phyloP scores from a whole-genome alignment of 2,329 filamentous ascomycete genomes.

The Arthrobotrys megalospora region DNA sequence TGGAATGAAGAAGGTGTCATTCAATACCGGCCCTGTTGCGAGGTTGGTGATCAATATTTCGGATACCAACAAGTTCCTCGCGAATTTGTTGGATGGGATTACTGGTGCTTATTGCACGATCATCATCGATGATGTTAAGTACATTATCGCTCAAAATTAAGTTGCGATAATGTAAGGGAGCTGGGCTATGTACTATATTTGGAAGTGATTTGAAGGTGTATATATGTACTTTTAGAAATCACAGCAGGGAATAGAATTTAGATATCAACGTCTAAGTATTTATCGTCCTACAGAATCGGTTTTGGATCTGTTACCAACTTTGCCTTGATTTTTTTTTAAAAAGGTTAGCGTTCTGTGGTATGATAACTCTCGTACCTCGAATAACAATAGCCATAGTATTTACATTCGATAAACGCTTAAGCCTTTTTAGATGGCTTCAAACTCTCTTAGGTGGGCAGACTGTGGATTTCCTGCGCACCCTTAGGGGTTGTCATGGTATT shows the following conservation, averaged over 20 bases:
- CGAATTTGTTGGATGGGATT: neutral
- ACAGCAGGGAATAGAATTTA: neutral
- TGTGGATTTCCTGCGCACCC: too few species aligned
- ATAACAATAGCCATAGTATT: too few species aligned
- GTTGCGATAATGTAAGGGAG: neutral
- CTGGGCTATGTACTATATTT: conserved; percentile 4
- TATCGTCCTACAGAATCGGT: too few species aligned
- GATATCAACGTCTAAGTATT: too few species aligned
- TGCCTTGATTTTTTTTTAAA: too few species aligned
- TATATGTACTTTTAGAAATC: conserved; percentile 3
- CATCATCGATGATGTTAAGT: conserved; percentile 40
- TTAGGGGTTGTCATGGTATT: too few species aligned
- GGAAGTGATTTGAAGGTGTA: neutral
- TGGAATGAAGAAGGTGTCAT: conserved; percentile 25
- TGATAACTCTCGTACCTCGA: too few species aligned
- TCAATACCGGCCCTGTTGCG: neutral
- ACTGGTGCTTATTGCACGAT: neutral
- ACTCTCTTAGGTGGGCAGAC: too few species aligned
- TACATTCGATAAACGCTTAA: too few species aligned
- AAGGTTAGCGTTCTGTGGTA: too few species aligned
- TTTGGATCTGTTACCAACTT: too few species aligned
- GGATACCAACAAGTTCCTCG: neutral
- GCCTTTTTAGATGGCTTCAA: too few species aligned
- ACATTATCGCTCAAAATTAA: conserved; percentile 6
- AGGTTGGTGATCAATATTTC: conserved; percentile 6